Percentiles rank a stretch among this genome's conserved stretches.
Conservation (phyloP, 75 land plant genomes). For the Pinus albicaulis region DNA sequence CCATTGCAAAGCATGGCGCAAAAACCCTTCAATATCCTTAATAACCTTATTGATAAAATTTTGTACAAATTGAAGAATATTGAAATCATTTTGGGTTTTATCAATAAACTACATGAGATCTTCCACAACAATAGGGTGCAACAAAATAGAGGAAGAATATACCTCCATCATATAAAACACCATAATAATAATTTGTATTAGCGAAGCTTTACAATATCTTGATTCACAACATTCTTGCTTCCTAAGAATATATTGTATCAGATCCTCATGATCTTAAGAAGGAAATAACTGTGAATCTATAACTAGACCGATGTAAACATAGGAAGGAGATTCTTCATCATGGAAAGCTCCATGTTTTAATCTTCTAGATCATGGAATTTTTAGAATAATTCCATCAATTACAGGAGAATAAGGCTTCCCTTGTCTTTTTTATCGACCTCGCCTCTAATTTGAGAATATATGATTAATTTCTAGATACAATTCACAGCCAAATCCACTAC, state of each 20-base stretch:
- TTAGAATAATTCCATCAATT: constrained; percentile 35
- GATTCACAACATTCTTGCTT: constrained; percentile 54
- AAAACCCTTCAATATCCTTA: constrained; percentile 38
- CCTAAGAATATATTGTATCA: constrained; percentile 72
- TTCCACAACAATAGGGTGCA: constrained; percentile 30
- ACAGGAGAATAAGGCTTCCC: not conserved
- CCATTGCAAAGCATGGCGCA: not conserved
- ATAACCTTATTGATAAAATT: constrained; percentile 55
- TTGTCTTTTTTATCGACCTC: constrained; percentile 26
- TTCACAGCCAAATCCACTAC: constrained; percentile 64
- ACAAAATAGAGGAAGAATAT: constrained; percentile 23
- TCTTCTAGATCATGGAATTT: constrained; percentile 42
- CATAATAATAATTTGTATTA: constrained; percentile 60
- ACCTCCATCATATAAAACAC: constrained; percentile 57
- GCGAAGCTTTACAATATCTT: constrained; percentile 64
- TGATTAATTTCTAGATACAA: constrained; percentile 42
- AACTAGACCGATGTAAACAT: constrained; percentile 42
- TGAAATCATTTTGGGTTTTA: constrained; percentile 48
- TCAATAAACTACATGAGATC: constrained; percentile 51
- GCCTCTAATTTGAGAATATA: constrained; percentile 27
- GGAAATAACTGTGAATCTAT: constrained; percentile 35
- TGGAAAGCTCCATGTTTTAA: constrained; percentile 43
- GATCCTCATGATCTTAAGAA: constrained; percentile 42
- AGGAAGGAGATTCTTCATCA: constrained; percentile 39
- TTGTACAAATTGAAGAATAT: constrained; percentile 48